Evolutionary conservation across 1,139 yeast species (phyloP).

Genomic region (Kodamaea plutei): DNA sequence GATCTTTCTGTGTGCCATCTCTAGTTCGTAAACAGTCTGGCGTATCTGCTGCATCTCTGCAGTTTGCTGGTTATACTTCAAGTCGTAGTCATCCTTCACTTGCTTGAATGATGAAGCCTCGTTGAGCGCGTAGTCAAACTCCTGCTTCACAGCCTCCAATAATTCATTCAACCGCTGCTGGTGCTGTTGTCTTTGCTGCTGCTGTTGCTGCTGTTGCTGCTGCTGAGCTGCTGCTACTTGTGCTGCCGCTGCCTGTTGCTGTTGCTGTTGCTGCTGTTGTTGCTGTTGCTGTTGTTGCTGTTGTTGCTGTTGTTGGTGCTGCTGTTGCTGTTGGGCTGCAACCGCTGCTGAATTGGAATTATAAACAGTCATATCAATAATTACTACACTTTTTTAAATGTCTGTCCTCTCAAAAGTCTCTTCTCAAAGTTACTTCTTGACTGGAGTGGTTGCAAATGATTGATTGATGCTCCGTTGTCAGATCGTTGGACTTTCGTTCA

Average conservation of each 20-base stretch:
- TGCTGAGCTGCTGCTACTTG: slow-evolving; percentile 20
- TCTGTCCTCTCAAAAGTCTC: too few relatives aligned
- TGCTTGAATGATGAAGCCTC: slow-evolving; percentile 86
- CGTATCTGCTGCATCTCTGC: slow-evolving; percentile 94
- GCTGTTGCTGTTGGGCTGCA: slow-evolving; percentile 22
- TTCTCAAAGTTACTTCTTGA: too few relatives aligned
- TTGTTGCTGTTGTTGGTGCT: slow-evolving; percentile 17
- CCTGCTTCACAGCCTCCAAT: slow-evolving; percentile 87
- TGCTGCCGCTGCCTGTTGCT: slow-evolving; percentile 21
- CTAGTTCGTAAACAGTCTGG: slow-evolving; percentile 90
- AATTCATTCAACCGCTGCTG: slow-evolving; percentile 67
- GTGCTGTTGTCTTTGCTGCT: slow-evolving; percentile 41
- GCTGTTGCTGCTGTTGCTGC: slow-evolving; percentile 11
- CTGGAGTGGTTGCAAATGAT: too few relatives aligned
- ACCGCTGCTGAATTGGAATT: slow-evolving; percentile 33
- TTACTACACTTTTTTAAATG: too few relatives aligned
- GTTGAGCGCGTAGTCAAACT: slow-evolving; percentile 79
- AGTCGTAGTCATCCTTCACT: slow-evolving; percentile 91
- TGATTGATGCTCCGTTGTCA: too few relatives aligned
- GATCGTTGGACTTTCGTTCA: too few relatives aligned
- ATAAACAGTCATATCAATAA: slow-evolving; percentile 31
- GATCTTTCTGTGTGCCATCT: slow-evolving; percentile 90
- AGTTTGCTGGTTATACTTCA: slow-evolving; percentile 86
- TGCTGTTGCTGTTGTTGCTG: slow-evolving; percentile 21
- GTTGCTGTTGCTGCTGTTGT: slow-evolving; percentile 16